phyloP scores from a whole-genome alignment of 768 basidiomycete species.

The Cantharellus anzutake region DNA sequence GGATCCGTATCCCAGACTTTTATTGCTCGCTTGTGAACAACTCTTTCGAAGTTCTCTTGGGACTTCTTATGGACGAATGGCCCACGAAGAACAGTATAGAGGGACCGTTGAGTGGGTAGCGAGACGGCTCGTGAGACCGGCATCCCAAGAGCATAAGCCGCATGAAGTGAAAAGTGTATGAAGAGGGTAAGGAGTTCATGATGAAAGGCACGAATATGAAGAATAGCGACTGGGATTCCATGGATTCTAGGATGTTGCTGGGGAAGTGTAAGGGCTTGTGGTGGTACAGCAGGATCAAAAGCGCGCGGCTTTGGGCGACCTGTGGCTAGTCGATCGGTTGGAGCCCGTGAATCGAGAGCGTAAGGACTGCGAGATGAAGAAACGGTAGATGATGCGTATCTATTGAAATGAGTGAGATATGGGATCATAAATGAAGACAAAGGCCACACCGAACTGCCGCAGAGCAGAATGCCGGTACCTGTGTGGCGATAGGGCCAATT shows the following conservation, averaged over 20 bases:
- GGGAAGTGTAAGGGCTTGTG: conserved; percentile 2
- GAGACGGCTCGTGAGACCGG: conserved; percentile 44
- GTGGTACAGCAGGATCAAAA: neutral
- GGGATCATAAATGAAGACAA: too few species aligned
- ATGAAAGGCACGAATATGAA: conserved; percentile 72
- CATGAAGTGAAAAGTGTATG: conserved; percentile 65
- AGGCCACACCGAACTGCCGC: too few species aligned
- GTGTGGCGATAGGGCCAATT: too few species aligned
- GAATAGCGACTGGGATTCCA: conserved; percentile 53
- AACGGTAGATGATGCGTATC: too few species aligned
- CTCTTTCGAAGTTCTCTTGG: conserved; percentile 88
- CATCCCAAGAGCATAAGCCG: conserved; percentile 70
- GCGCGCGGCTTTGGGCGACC: neutral
- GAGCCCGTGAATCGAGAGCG: neutral
- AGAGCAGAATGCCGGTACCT: too few species aligned
- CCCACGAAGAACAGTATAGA: conserved; percentile 72
- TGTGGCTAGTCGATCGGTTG: neutral
- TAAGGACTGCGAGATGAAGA: too few species aligned
- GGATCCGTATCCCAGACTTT: conserved; percentile 81
- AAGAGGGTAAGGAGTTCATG: conserved; percentile 51
- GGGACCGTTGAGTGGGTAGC: conserved; percentile 53
- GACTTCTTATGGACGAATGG: conserved; percentile 88
- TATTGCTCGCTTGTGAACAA: conserved; percentile 64
- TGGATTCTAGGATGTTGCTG: conserved; percentile 20
- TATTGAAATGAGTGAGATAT: too few species aligned